phyloP scores from a whole-genome alignment of 2,329 filamentous ascomycete genomes.

The Phaeomoniella chlamydospora region DNA sequence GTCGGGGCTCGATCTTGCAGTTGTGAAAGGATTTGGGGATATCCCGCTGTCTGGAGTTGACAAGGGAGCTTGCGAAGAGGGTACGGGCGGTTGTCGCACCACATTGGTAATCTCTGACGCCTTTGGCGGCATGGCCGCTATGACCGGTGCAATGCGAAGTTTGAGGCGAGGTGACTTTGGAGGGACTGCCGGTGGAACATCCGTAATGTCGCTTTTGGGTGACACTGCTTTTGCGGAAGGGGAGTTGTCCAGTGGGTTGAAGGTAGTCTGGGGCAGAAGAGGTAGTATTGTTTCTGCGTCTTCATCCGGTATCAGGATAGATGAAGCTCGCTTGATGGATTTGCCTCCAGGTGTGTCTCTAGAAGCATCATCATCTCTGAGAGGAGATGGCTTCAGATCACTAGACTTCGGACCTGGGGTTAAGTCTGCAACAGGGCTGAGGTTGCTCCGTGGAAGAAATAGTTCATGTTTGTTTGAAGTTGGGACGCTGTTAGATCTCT shows the following conservation, averaged over 20 bases:
- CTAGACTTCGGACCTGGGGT: too few species aligned
- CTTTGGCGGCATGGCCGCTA: conserved; percentile 3
- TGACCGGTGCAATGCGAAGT: conserved; percentile 5
- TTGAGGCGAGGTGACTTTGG: conserved; percentile 14
- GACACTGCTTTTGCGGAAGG: not conserved
- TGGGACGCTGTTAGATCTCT: conserved; percentile 14
- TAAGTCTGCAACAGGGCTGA: too few species aligned
- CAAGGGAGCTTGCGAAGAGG: conserved; percentile 1
- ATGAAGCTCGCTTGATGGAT: conserved; percentile 5
- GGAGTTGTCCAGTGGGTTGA: not conserved
- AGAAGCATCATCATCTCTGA: too few species aligned
- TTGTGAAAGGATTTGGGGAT: conserved; percentile 3
- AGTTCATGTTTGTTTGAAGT: too few species aligned
- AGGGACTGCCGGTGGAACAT: conserved; percentile 10
- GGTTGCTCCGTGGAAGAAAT: too few species aligned
- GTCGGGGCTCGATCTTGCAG: conserved; percentile 1
- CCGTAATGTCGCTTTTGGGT: not conserved
- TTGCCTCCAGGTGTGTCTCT: conserved; percentile 1
- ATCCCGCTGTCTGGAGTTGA: conserved; percentile 1
- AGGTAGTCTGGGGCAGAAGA: not conserved
- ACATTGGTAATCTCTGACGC: too few species aligned
- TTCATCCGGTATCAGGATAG: conserved; percentile 3
- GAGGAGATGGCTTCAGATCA: too few species aligned
- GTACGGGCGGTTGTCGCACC: too few species aligned
- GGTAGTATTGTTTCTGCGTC: conserved; percentile 1